A percentile compares a stretch with the other conserved stretches of the same genome.
Conservation (phyloP, 1,284 basidiomycete species). For the Fomitopsis betulina region DNA sequence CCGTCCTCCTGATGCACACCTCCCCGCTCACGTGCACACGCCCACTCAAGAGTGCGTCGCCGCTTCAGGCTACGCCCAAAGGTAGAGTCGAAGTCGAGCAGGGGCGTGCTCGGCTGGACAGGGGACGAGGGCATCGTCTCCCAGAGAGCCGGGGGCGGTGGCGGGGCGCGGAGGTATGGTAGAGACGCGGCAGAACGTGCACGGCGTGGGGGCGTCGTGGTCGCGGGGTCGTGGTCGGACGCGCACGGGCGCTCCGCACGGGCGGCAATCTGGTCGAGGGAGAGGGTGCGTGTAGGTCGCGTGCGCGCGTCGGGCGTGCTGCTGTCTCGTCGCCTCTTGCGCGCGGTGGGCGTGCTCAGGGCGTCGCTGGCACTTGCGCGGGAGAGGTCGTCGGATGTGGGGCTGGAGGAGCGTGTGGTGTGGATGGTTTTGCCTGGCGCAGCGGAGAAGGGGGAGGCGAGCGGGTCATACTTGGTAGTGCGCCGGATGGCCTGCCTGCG, state of each 20-base stretch:
- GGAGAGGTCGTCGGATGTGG: neutral
- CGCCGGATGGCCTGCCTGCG: conserved; percentile 46
- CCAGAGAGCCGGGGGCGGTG: conserved; percentile 41
- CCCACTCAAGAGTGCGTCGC: conserved; percentile 64
- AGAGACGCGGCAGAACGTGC: conserved; percentile 31
- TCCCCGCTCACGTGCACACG: conserved; percentile 55
- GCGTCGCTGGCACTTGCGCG: neutral
- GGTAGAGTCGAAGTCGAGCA: conserved; percentile 29
- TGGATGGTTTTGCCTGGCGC: conserved; percentile 23
- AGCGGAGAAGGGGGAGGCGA: conserved; percentile 22
- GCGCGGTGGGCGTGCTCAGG: conserved; percentile 1
- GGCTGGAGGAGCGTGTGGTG: conserved; percentile 20
- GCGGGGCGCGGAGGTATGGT: neutral
- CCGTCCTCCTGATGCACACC: conserved; percentile 34
- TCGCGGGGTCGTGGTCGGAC: conserved; percentile 9
- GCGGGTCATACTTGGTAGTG: conserved; percentile 10
- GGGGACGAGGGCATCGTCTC: conserved; percentile 74
- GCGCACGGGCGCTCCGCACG: conserved; percentile 23
- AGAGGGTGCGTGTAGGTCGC: conserved; percentile 11
- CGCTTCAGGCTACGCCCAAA: conserved; percentile 38
- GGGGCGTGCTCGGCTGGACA: conserved; percentile 34
- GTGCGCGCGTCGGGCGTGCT: neutral
- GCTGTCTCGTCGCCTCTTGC: conserved; percentile 23
- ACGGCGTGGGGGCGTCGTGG: conserved; percentile 32
- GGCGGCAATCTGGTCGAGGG: conserved; percentile 38